Percentiles rank a stretch among this genome's conserved stretches.
Evolutionary conservation across 176 grass and related monocot species (phyloP).

Genomic region (Poa pratensis): DNA sequence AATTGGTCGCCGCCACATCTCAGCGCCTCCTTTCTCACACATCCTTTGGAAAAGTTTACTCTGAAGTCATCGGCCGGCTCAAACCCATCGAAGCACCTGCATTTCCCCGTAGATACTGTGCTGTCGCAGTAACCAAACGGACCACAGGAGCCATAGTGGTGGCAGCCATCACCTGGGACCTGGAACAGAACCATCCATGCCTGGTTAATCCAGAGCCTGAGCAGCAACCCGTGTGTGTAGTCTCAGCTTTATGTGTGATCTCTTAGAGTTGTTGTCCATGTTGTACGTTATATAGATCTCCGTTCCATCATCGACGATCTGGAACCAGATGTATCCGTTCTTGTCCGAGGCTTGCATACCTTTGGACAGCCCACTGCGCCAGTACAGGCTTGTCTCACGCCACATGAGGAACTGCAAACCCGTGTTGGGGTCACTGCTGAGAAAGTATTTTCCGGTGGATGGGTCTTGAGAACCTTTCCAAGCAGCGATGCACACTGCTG

Average conservation of each 20-base stretch:
- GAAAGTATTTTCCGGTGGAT: background rate
- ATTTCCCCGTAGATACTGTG: background rate
- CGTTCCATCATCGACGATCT: background rate
- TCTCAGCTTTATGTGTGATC: background rate
- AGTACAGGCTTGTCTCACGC: slow-evolving; percentile 12
- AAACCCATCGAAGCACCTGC: slow-evolving; percentile 50
- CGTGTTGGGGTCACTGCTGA: background rate
- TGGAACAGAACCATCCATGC: background rate
- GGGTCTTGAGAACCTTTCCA: slow-evolving; percentile 11
- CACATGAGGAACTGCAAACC: slow-evolving; percentile 29
- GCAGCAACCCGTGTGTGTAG: background rate
- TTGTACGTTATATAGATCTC: background rate
- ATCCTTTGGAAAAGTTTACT: slow-evolving; percentile 32
- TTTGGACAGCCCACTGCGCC: slow-evolving; percentile 45
- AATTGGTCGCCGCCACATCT: slow-evolving; percentile 23
- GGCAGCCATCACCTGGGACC: background rate
- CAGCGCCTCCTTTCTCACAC: slow-evolving; percentile 39
- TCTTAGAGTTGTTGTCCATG: background rate
- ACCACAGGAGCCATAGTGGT: slow-evolving; percentile 40
- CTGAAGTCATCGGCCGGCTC: background rate
- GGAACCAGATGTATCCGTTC: background rate
- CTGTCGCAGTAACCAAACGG: slow-evolving; percentile 50
- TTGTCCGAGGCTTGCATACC: background rate
- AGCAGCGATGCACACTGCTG: background rate
- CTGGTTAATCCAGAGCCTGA: background rate